These are phyloP conservation scores for Cyathus olla DNA, from an alignment of 1,284 basidiomycete species.

Conservation along the genomic window DNA sequence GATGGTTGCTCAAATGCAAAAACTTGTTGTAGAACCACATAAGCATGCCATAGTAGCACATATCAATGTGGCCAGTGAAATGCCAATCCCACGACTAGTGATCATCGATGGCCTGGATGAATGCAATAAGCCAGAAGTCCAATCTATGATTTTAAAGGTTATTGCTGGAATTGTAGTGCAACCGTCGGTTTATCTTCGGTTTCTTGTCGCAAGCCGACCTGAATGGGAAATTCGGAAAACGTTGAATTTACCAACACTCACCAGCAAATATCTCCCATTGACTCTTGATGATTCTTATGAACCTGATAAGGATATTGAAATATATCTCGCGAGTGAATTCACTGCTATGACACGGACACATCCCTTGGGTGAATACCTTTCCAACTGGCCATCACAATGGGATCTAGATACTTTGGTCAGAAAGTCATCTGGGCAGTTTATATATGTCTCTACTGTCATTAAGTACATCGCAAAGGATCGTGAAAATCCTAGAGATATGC, in stretches of 20 bases:
- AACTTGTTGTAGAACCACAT: background rate
- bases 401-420: background rate
- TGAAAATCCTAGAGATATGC: background rate
- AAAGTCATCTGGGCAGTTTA: slow-evolving; percentile 2
- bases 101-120: slow-evolving; percentile 2
- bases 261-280: background rate
- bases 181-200: background rate
- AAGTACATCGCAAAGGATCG: background rate
- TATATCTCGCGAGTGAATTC: background rate
- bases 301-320: background rate
- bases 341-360: background rate
- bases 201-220: background rate
- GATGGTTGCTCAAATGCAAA: background rate
- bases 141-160: background rate
- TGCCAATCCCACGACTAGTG: background rate
- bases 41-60: background rate
- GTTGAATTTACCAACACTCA: background rate
- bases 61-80: background rate
- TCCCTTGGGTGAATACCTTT: background rate
- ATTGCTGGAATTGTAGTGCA: background rate
- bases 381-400: background rate
- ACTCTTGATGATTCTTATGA: background rate
- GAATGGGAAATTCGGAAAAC: background rate
- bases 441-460: background rate
- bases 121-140: background rate